Evolutionary conservation across 2,329 filamentous ascomycete species (phyloP).

Genomic region (Neofusicoccum kwambonambiense): DNA sequence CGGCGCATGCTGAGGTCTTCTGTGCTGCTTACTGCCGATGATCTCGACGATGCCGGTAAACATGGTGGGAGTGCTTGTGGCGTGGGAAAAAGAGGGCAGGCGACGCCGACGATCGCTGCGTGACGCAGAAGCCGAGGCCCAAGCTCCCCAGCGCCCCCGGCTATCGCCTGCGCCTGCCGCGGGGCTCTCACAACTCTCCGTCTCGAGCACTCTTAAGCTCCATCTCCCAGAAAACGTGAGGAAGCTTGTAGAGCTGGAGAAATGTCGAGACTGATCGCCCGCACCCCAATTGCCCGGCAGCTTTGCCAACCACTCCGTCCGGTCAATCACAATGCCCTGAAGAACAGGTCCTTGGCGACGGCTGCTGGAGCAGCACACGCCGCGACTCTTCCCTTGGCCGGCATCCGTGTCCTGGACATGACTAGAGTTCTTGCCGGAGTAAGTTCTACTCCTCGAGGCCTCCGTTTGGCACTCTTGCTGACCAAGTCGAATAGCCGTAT

Average conservation of each 20-base stretch:
- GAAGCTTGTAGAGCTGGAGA: not conserved
- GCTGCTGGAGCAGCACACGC: constrained; percentile 23
- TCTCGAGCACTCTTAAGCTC: not conserved
- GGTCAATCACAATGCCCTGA: not conserved
- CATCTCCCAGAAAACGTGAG: not conserved
- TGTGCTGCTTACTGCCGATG: constrained; percentile 72
- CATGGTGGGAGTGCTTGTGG: constrained; percentile 55
- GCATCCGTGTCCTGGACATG: constrained; percentile 91
- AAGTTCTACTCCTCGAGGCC: constrained; percentile 35
- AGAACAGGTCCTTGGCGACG: not conserved
- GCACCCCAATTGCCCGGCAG: not conserved
- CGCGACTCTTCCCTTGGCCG: constrained; percentile 69
- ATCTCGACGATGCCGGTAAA: constrained; percentile 72
- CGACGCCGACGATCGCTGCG: not conserved
- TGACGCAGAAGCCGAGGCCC: constrained; percentile 6
- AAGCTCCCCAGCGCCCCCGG: not conserved
- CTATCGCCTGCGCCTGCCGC: not conserved
- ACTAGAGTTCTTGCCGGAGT: constrained; percentile 93
- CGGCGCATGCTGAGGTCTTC: not conserved
- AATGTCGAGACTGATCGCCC: constrained; percentile 1
- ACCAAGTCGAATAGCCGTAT: constrained; percentile 67
- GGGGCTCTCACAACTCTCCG: not conserved
- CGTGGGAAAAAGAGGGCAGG: not conserved
- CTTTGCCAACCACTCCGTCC: not conserved
- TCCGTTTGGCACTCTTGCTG: not conserved